phyloP scores from a whole-genome alignment of 805 yeast species.

The Metschnikowia picachoensis region DNA sequence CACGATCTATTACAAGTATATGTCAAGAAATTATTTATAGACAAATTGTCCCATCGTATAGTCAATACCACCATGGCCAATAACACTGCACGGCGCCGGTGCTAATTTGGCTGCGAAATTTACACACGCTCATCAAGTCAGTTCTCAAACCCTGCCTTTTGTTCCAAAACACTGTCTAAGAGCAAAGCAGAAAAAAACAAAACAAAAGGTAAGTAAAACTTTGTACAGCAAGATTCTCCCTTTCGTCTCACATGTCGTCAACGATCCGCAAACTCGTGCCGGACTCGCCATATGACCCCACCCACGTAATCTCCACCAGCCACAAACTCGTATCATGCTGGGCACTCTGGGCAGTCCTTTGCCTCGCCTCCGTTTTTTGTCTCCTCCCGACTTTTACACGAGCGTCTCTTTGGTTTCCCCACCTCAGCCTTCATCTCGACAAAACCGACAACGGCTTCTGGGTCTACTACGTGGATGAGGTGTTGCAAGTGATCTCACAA shows the following conservation, averaged over 20 bases:
- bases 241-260: background rate
- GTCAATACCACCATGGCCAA: too few relatives aligned
- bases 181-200: too few relatives aligned
- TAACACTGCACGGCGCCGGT: background rate
- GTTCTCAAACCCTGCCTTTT: background rate
- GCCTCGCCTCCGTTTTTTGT: slow-evolving; percentile 9
- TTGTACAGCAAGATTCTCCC: background rate
- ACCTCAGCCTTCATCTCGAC: slow-evolving; percentile 36
- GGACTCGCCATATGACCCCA: background rate
- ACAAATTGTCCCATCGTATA: too few relatives aligned
- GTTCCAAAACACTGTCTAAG: too few relatives aligned
- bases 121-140: background rate
- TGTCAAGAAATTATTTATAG: too few relatives aligned
- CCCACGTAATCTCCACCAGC: background rate
- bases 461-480: slow-evolving; percentile 33
- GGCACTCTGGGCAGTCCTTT: slow-evolving; percentile 10
- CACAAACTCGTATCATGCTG: slow-evolving; percentile 7
- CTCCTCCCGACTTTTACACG: slow-evolving; percentile 9
- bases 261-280: background rate
- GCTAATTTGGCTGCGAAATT: slow-evolving; percentile 1
- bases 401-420: slow-evolving; percentile 31
- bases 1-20: too few relatives aligned
- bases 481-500: slow-evolving; percentile 41
- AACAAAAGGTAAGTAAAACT: background rate
- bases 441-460: slow-evolving; percentile 35